A percentile compares a stretch with the other conserved stretches of the same genome.
Evolutionary conservation across 2,329 filamentous ascomycete species (phyloP).

Genomic region (Fusarium avenaceum): DNA sequence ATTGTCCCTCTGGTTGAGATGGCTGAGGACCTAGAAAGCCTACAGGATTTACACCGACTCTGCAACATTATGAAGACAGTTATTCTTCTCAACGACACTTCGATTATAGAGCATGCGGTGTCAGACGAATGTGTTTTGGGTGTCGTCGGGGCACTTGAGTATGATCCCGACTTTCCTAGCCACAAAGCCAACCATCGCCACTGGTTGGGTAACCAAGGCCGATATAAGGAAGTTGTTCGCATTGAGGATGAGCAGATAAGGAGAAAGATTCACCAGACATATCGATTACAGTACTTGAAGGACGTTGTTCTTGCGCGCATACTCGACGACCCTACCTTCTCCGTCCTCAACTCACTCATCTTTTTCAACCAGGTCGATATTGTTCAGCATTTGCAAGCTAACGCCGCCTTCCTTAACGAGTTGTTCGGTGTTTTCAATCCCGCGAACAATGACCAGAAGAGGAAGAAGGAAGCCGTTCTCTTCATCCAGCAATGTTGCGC

Average conservation of each 20-base stretch:
- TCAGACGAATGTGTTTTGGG: conserved; percentile 90
- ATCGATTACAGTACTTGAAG: conserved; percentile 95
- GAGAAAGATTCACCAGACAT: conserved; percentile 95
- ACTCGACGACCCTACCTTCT: conserved; percentile 96
- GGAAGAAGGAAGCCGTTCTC: conserved; percentile 92
- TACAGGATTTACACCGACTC: conserved; percentile 86
- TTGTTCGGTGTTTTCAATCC: conserved; percentile 87
- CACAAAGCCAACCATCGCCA: conserved; percentile 98
- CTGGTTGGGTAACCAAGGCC: conserved; percentile 88
- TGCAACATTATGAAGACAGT: conserved; percentile 99
- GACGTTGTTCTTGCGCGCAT: conserved; percentile 98
- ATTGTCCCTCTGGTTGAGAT: conserved; percentile 87
- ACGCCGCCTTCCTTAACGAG: conserved; percentile 82
- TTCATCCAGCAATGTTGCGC: conserved; percentile 97
- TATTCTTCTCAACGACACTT: conserved; percentile 93
- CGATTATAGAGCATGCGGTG: conserved; percentile 94
- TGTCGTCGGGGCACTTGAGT: conserved; percentile 95
- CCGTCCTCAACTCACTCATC: conserved; percentile 95
- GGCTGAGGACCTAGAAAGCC: conserved; percentile 91
- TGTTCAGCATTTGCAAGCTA: conserved; percentile 91
- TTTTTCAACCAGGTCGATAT: conserved; percentile 99
- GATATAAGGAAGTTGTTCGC: conserved; percentile 95
- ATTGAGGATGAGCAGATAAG: conserved; percentile 87
- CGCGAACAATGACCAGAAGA: conserved; percentile 72
- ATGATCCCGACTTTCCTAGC: conserved; percentile 96